Conservation (phyloP, 2,329 filamentous ascomycete species). For the Apiospora rasikravindrae region DNA sequence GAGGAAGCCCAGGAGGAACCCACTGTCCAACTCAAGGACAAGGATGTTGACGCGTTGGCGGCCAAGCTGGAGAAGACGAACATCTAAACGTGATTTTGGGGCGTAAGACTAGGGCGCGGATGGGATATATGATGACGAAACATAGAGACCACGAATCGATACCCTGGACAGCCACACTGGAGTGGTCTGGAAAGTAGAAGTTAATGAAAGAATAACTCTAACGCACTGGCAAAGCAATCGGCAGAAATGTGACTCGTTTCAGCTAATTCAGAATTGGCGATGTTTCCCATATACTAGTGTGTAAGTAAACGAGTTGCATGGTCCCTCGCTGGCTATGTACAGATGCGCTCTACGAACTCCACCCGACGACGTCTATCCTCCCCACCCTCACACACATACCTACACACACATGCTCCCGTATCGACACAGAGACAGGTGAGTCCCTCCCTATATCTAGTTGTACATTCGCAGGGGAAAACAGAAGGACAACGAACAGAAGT, state of each 20-base stretch:
- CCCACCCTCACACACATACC: background rate
- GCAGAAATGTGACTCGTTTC: background rate
- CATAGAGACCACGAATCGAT: slow-evolving; percentile 20
- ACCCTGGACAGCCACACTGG: slow-evolving; percentile 16
- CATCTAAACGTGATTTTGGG: slow-evolving; percentile 43
- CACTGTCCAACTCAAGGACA: slow-evolving; percentile 71
- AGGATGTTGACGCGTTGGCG: slow-evolving; percentile 82
- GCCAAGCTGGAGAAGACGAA: slow-evolving; percentile 75
- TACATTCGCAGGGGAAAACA: slow-evolving; percentile 7
- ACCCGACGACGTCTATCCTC: slow-evolving; percentile 11
- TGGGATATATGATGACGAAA: slow-evolving; percentile 12
- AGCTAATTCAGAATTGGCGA: slow-evolving; percentile 17
- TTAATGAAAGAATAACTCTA: background rate
- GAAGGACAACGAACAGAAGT: slow-evolving; percentile 2
- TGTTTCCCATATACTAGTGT: slow-evolving; percentile 20
- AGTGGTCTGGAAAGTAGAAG: slow-evolving; percentile 17
- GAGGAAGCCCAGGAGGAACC: slow-evolving; percentile 76
- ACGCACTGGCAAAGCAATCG: background rate
- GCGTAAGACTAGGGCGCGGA: background rate
- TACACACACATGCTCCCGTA: background rate
- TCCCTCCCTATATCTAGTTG: slow-evolving; percentile 8
- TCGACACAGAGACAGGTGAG: background rate
- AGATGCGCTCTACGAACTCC: slow-evolving; percentile 17
- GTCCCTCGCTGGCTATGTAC: slow-evolving; percentile 23
- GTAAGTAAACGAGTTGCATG: slow-evolving; percentile 16